A percentile compares a stretch with the other conserved stretches of the same genome.
These are phyloP conservation scores for Metschnikowia kunwiensis DNA, from an alignment of 805 yeast species.

Conservation along the genomic window DNA sequence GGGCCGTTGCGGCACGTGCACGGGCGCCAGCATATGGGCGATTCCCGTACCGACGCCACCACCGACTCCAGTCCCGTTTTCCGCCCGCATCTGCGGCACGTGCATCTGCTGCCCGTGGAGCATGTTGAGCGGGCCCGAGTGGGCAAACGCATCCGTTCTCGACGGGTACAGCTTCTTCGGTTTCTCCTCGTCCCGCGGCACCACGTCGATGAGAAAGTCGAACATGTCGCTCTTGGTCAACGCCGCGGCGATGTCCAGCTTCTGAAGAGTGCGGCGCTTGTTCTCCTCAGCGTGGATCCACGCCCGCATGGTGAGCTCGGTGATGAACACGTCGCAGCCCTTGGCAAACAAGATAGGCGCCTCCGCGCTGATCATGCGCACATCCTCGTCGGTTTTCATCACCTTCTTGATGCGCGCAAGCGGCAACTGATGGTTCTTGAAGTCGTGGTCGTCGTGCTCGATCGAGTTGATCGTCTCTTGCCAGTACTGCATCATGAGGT, in stretches of 20 bases:
- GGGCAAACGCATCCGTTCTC: constrained; percentile 23
- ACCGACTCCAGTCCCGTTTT: no score
- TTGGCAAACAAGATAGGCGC: constrained; percentile 97
- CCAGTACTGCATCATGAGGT: constrained; percentile 95
- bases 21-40: no score
- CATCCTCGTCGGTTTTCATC: constrained; percentile 97
- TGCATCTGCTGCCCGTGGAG: constrained; percentile 13
- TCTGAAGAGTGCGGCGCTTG: constrained; percentile 90
- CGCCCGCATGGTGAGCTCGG: constrained; percentile 96
- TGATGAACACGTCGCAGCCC: constrained; percentile 95
- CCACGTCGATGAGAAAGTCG: constrained; percentile 93
- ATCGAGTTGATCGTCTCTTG: constrained; percentile 92
- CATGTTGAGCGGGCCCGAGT: constrained; percentile 15
- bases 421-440: constrained; percentile 92
- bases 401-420: constrained; percentile 95
- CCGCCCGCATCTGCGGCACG: constrained; percentile 9
- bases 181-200: constrained; percentile 82
- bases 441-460: constrained; percentile 85
- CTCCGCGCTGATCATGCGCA: constrained; percentile 96
- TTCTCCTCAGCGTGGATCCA: constrained; percentile 99
- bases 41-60: no score
- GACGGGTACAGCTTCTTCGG: constrained; percentile 38
- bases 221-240: constrained; percentile 94
- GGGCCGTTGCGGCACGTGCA: no score
- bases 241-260: constrained; percentile 93